A percentile compares a stretch with the other conserved stretches of the same genome.
Evolutionary conservation across 2,329 filamentous ascomycete species (phyloP).

Genomic region (Ambrosiella xylebori): DNA sequence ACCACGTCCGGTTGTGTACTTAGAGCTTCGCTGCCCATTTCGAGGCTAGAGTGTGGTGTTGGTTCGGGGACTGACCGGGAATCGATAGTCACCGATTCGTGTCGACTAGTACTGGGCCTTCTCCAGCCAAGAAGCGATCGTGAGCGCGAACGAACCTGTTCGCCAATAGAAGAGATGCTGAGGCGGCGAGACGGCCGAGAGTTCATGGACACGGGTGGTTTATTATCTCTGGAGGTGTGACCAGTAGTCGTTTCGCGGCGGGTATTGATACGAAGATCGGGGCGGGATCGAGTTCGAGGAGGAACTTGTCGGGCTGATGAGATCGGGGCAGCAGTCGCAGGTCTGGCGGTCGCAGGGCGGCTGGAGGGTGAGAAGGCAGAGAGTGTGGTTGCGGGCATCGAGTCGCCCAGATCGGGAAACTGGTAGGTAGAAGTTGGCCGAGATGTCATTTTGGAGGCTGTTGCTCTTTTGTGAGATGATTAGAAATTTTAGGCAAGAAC

Average conservation of each 20-base stretch:
- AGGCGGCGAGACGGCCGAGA: background rate
- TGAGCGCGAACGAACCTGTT: background rate
- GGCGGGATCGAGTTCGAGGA: background rate
- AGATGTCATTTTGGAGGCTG: background rate
- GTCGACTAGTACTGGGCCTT: background rate
- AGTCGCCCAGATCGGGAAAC: background rate
- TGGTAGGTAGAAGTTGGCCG: background rate
- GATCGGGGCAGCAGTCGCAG: background rate
- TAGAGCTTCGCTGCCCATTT: too few relatives aligned
- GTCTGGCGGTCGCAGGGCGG: background rate
- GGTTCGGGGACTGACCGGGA: too few relatives aligned
- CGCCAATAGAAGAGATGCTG: slow-evolving; percentile 1
- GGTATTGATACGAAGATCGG: background rate
- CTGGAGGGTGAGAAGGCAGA: background rate
- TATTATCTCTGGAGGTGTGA: background rate
- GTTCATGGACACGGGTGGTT: background rate
- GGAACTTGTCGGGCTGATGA: background rate
- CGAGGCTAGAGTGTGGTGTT: too few relatives aligned
- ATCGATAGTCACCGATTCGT: background rate
- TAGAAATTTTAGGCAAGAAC: too few relatives aligned
- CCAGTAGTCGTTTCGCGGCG: background rate
- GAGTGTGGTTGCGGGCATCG: background rate
- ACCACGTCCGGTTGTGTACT: too few relatives aligned
- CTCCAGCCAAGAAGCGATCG: background rate
- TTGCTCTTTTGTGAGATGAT: too few relatives aligned